phyloP scores from a whole-genome alignment of 1,284 basidiomycete genomes.

The Austroboletus novae-zelandiae region DNA sequence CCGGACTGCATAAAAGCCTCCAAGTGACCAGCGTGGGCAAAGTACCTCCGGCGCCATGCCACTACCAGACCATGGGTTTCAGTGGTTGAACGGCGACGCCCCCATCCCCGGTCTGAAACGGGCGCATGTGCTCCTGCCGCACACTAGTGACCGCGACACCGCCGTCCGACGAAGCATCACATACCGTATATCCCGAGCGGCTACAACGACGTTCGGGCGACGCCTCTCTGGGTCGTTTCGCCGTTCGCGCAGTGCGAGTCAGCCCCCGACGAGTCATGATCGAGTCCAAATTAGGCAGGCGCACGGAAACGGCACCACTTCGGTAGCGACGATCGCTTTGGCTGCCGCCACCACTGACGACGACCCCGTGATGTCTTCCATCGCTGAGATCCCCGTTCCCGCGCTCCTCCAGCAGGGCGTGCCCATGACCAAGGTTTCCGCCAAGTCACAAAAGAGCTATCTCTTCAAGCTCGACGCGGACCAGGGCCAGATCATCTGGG shows the following conservation, averaged over 20 bases:
- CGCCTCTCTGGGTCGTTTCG: conserved; percentile 17
- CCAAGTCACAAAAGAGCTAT: conserved; percentile 77
- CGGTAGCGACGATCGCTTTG: not conserved
- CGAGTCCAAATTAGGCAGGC: conserved; percentile 19
- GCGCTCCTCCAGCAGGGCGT: conserved; percentile 56
- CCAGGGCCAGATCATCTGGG: conserved; percentile 81
- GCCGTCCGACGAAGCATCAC: conserved; percentile 17
- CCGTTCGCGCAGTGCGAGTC: conserved; percentile 5
- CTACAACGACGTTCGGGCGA: conserved; percentile 23
- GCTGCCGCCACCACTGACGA: not conserved
- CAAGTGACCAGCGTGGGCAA: not conserved
- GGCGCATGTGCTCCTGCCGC: conserved; percentile 16
- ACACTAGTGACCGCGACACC: not conserved
- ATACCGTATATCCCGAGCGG: conserved; percentile 22
- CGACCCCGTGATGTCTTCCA: conserved; percentile 16
- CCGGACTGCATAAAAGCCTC: not conserved
- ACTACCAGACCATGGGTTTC: not conserved
- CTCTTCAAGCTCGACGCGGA: conserved; percentile 77
- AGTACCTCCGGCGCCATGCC: conserved; percentile 6
- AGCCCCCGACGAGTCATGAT: not conserved
- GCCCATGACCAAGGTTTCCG: conserved; percentile 86
- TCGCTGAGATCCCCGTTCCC: conserved; percentile 47
- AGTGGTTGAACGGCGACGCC: not conserved
- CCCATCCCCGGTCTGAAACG: conserved; percentile 20
- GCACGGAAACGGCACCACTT: too few relatives aligned